Evolutionary conservation across 2,329 filamentous ascomycete species (phyloP), one percentile per base, ranked within the genome.

Genomic region (Neonectria neomacrospora): DNA sequence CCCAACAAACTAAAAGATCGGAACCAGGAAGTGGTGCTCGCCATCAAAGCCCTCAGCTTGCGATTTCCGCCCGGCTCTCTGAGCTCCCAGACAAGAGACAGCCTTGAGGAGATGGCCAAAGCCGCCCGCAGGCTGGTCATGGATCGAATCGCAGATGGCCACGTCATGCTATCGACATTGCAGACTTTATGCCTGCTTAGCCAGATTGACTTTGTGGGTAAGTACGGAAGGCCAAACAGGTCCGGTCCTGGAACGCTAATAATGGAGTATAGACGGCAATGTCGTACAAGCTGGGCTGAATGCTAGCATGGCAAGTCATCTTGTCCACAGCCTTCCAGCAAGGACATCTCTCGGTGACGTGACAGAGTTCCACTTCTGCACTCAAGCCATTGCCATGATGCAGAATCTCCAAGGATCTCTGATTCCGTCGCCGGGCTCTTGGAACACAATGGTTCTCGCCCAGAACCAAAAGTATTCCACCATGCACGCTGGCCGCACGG

Each of bases 351-450:
- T 69, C 1, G 67, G 66, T 16, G 68, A 73, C 39, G 54, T 58
- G 1, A 55, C 68, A 28, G 73, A 75, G 45, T 68, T 61, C 10
- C 59, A 41, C 8, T 54, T 68, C 22, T 83, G 81, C 64, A 77
- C 80, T 4, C 79, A 77, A 73, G 81, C 79, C 50, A 81, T 82
- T 50, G 76, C 77, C 54, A 74, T 81, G 10, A 71, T 83, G 3
- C 80, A 80, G 42, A 76, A 80, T 26, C 76, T 83, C 2, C 80
- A 82, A 32, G 80, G 81, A 7, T 70, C 59, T 22, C 63, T 73
- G 12, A 39, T 62, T 10, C 60, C 61, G 2, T 55, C 61, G 1
- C 39, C 63, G 2, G 55, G 51, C 2, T 52, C 50, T 10, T 48
- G 42, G 51, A 66, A 44, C 20, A 48, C 42, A 4, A 5, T 14